Base-by-base conservation (phyloP, 2,329 filamentous ascomycete genomes). In the Diaporthe ampelina region DNA sequence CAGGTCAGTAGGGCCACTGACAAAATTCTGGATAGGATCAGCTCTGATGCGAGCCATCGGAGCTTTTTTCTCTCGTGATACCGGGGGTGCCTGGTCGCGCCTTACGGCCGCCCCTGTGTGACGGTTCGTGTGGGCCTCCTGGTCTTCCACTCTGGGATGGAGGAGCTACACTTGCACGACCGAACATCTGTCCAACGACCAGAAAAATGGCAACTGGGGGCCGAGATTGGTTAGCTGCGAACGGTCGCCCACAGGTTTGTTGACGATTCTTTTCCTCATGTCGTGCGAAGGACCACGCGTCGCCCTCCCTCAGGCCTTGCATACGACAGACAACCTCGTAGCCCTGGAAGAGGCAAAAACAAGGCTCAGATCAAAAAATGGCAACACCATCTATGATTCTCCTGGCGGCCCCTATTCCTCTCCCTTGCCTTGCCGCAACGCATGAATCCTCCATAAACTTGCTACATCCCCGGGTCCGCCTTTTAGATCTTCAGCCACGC, bases 391-490 rank as follows among this genome's bases (percentile, higher is more conserved):
- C 48, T 29, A 2, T 40, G 48, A 52, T 52, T 52, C 48, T 52
- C 48, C n/a, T 48, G 45, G 15, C n/a, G 32, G 32, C 35, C 57
- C 57, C 70, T 13, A 56, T 54, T 54, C 13, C 43, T n/a, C 59
- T 52, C 32, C 70, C 17, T 54, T 56, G 57, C 21, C 35, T 54
- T 56, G 57, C 21, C 35, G 19, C 26, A 26, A 11, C 35, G 45
- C 50, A 54, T 72, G 57, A 63, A 72, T 54, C 24, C 29, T 29
- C 48, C 48, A 68, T 68, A 68, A 68, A 68, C 48, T 68, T 68
- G 63, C 63, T 68, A 54, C 57, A 72, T 15, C 35, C 19, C 32
- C 19, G 70, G 58, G 9, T 63, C 59, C 32, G 24, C 45, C 70
- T 63, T 54, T 26, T n/a, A 15, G 24, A 52, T 61, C 58, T 52